Conservation (phyloP, 495 filamentous ascomycete genomes). For the Aspergillus affinis region DNA sequence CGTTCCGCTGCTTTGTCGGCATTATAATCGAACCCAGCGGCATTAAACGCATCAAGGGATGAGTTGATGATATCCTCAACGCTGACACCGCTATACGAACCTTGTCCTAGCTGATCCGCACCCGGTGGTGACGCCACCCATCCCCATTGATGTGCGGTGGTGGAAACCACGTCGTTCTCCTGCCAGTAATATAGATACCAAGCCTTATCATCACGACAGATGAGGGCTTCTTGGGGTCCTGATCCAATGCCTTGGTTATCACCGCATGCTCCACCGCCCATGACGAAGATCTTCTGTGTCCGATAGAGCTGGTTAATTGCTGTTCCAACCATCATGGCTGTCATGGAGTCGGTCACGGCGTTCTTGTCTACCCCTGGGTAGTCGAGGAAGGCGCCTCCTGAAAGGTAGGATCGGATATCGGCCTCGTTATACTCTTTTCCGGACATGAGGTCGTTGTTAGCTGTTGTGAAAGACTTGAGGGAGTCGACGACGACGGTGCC, state of each 20-base stretch:
- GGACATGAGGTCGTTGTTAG: neutral
- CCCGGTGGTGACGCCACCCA: neutral
- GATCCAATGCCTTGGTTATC: slow-evolving; percentile 2
- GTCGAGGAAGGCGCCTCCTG: neutral
- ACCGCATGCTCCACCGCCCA: neutral
- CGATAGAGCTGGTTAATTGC: neutral
- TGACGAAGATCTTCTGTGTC: neutral
- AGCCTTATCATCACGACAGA: neutral
- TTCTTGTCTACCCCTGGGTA: neutral
- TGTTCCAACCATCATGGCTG: neutral
- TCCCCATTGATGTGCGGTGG: neutral
- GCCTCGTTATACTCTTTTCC: neutral
- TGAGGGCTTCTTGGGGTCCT: neutral
- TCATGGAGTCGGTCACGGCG: neutral
- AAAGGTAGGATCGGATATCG: neutral
- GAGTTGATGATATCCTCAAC: slow-evolving; percentile 1
- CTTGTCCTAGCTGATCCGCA: neutral
- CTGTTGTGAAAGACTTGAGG: neutral
- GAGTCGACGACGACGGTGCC: neutral
- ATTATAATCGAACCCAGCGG: neutral
- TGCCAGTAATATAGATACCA: slow-evolving; percentile 4
- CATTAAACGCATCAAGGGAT: neutral
- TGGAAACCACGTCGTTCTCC: neutral
- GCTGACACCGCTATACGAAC: slow-evolving; percentile 1
- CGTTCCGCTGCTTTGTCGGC: neutral